These are phyloP conservation scores for Gossypium gossypioides DNA, from an alignment of 441 rosid species.

Conservation along the genomic window DNA sequence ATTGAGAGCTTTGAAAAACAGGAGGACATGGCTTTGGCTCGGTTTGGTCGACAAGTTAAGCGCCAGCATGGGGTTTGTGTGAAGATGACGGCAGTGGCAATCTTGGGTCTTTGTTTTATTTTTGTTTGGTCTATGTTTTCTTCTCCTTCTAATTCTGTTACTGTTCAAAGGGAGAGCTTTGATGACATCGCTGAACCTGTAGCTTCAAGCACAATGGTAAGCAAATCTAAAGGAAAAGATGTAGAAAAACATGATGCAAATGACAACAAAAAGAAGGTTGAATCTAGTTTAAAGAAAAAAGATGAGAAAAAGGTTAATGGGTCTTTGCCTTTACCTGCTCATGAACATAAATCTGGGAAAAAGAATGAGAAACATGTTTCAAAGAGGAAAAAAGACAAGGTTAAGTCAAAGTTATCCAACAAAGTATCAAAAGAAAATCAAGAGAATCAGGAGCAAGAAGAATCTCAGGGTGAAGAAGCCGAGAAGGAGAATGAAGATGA, in stretches of 20 bases:
- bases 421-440: constrained; percentile 28
- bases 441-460: constrained; percentile 25
- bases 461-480: constrained; percentile 35
- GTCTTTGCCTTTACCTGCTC: constrained; percentile 26
- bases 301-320: constrained; percentile 35
- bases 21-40: constrained; percentile 48
- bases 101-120: constrained; percentile 76
- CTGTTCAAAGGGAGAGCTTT: constrained; percentile 69
- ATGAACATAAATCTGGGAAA: constrained; percentile 38
- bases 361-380: constrained; percentile 31
- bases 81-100: constrained; percentile 59
- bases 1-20: constrained; percentile 14
- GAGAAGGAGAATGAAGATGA: constrained; percentile 38
- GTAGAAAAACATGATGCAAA: constrained; percentile 21
- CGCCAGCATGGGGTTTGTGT: constrained; percentile 65
- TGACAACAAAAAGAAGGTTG: constrained; percentile 25
- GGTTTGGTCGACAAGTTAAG: constrained; percentile 67
- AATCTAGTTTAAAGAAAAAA: constrained; percentile 30
- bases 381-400: constrained; percentile 30
- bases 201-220: constrained; percentile 32
- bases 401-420: constrained; percentile 24
- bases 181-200: constrained; percentile 78
- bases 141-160: constrained; percentile 54
- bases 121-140: constrained; percentile 73
- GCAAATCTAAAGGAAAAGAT: constrained; percentile 15